phyloP scores from a whole-genome alignment of 495 filamentous ascomycete species.

The Hypoxylon lenormandii region DNA sequence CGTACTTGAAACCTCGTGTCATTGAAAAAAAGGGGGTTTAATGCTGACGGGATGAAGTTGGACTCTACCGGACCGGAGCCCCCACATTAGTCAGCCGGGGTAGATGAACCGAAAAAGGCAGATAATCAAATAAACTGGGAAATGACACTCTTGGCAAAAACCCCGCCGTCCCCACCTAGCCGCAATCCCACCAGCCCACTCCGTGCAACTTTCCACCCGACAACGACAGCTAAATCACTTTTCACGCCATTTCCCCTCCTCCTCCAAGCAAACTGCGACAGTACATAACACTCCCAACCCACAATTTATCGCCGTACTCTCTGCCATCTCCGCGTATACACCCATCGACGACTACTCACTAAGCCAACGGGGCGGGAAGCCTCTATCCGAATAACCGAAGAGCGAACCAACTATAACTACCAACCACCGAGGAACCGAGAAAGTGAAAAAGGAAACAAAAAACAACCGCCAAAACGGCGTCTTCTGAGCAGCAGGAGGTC shows the following conservation, averaged over 20 bases:
- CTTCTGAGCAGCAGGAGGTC: conserved; percentile 44
- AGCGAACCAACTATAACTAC: conserved; percentile 15
- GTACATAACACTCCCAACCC: conserved; percentile 9
- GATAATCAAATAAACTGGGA: neutral
- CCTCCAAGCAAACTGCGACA: conserved; percentile 16
- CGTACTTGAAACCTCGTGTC: too few species aligned
- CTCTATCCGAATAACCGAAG: conserved; percentile 18
- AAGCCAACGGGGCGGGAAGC: conserved; percentile 29
- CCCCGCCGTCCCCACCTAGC: conserved; percentile 11
- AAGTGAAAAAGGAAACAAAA: conserved; percentile 30
- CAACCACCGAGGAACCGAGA: too few species aligned
- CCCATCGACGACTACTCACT: neutral
- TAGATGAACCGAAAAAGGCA: neutral
- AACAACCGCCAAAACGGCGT: conserved; percentile 58
- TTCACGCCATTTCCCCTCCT: conserved; percentile 26
- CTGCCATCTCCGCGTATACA: too few species aligned
- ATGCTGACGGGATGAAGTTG: conserved; percentile 20
- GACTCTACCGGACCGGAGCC: conserved; percentile 11
- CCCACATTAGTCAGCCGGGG: conserved; percentile 18
- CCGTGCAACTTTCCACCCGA: conserved; percentile 32
- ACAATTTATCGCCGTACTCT: neutral
- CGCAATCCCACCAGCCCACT: conserved; percentile 32
- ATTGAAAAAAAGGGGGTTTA: too few species aligned
- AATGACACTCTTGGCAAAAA: conserved; percentile 3
- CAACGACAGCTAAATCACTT: conserved; percentile 23